phyloP scores from a whole-genome alignment of 1,284 basidiomycete species.

The Cutaneotrichosporon sp. region DNA sequence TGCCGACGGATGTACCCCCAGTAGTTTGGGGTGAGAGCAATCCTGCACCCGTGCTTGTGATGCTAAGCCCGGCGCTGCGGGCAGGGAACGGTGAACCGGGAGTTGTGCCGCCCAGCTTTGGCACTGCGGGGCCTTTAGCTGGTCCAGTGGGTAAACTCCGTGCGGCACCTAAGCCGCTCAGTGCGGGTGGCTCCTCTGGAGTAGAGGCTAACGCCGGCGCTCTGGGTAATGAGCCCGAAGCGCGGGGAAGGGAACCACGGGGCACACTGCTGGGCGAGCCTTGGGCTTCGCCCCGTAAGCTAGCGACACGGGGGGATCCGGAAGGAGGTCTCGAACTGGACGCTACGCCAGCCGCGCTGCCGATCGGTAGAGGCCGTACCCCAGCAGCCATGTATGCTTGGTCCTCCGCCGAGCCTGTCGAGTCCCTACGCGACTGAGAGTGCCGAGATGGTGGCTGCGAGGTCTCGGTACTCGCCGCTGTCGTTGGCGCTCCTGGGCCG shows the following conservation, averaged over 20 bases:
- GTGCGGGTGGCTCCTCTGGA: constrained; percentile 2
- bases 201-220: neutral
- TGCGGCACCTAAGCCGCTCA: neutral
- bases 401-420: neutral
- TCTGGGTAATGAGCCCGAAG: neutral
- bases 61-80: neutral
- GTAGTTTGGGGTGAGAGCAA: constrained; percentile 35
- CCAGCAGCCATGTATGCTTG: neutral
- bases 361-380: neutral
- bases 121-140: neutral
- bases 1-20: constrained; percentile 12
- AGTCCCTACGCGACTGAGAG: neutral
- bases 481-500: neutral
- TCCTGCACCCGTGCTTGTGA: neutral
- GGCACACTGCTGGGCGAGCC: neutral
- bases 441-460: neutral
- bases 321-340: neutral
- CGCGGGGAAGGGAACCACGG: neutral
- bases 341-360: constrained; percentile 2
- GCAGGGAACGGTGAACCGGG: neutral
- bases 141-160: neutral
- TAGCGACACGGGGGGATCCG: neutral
- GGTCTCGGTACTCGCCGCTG: neutral
- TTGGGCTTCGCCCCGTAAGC: neutral
- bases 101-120: neutral